phyloP scores from a whole-genome alignment of 805 yeast genomes.

The Clavispora vitiphila region DNA sequence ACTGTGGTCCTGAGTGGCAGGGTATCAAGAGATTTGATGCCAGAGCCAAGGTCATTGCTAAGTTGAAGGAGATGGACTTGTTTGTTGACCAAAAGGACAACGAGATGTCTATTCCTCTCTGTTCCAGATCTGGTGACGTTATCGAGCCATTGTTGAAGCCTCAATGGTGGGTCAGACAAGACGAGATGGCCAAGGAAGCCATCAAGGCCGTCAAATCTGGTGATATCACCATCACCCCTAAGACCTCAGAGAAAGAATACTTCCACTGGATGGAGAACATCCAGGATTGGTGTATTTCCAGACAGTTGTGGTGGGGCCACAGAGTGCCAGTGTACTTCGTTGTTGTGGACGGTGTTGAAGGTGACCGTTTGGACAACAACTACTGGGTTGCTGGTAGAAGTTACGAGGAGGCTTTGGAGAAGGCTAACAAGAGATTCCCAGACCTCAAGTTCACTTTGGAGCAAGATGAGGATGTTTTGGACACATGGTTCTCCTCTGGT shows the following conservation, averaged over 20 bases:
- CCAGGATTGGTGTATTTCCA: slow-evolving; percentile 99
- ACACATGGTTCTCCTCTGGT: slow-evolving; percentile 98
- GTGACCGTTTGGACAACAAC: slow-evolving; percentile 55
- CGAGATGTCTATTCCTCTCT: slow-evolving; percentile 91
- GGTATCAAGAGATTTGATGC: slow-evolving; percentile 96
- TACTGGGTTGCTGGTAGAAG: slow-evolving; percentile 91
- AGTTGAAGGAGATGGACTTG: slow-evolving; percentile 68
- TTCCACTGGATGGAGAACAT: slow-evolving; percentile 93
- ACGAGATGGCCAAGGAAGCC: slow-evolving; percentile 82
- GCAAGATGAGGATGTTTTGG: slow-evolving; percentile 97
- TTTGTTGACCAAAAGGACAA: slow-evolving; percentile 84
- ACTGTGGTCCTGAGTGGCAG: slow-evolving; percentile 82
- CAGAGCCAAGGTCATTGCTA: slow-evolving; percentile 74
- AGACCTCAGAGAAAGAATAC: slow-evolving; percentile 87
- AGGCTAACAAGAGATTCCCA: slow-evolving; percentile 74
- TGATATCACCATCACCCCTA: slow-evolving; percentile 75
- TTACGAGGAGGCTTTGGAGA: slow-evolving; percentile 74
- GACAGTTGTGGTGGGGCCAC: slow-evolving; percentile 94
- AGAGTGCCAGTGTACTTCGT: slow-evolving; percentile 95
- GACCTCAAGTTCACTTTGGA: slow-evolving; percentile 65
- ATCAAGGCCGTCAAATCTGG: slow-evolving; percentile 82
- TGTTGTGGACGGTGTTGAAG: slow-evolving; percentile 68
- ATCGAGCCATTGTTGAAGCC: slow-evolving; percentile 97
- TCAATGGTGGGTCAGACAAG: slow-evolving; percentile 98
- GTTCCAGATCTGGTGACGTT: slow-evolving; percentile 95